These are phyloP conservation scores for Rhodotorula paludigena DNA, from an alignment of 768 basidiomycete genomes.

Conservation along the genomic window DNA sequence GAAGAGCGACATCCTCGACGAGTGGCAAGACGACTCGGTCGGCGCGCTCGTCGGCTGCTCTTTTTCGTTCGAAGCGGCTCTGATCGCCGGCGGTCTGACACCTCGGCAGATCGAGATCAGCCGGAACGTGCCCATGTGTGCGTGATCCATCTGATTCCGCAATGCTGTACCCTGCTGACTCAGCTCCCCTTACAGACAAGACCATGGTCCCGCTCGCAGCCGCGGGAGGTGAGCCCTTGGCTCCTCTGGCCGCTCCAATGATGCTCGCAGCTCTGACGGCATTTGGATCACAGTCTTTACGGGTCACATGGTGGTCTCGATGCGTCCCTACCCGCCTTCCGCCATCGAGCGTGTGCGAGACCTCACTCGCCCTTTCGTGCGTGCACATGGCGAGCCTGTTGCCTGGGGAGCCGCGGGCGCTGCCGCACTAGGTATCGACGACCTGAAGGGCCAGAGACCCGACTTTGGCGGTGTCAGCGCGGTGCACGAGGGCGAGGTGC, in stretches of 20 bases:
- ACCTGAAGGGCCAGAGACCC: conserved; percentile 20
- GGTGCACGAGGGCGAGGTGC: conserved; percentile 41
- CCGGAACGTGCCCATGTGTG: conserved; percentile 41
- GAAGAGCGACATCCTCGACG: conserved; percentile 25
- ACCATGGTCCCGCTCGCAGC: conserved; percentile 13
- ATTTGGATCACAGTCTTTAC: conserved; percentile 22
- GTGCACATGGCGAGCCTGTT: conserved; percentile 43
- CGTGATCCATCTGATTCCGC: not conserved
- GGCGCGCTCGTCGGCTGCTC: conserved; percentile 43
- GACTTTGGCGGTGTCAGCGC: conserved; percentile 41
- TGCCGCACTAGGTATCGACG: conserved; percentile 39
- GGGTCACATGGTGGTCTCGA: conserved; percentile 44
- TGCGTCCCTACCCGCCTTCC: conserved; percentile 40
- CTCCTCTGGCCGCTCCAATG: not conserved
- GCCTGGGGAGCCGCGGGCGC: conserved; percentile 40
- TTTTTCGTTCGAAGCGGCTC: conserved; percentile 42
- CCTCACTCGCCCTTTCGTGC: conserved; percentile 38
- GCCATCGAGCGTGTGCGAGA: conserved; percentile 27
- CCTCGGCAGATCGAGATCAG: conserved; percentile 40
- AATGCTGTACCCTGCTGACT: conserved; percentile 15
- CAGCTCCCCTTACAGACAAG: conserved; percentile 4
- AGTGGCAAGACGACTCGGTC: conserved; percentile 43
- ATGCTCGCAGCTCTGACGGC: not conserved
- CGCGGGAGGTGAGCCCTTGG: not conserved
- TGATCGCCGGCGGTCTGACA: conserved; percentile 27